Base-by-base conservation (phyloP, 305 asterid genomes). In the Fraxinus sp. region DNA sequence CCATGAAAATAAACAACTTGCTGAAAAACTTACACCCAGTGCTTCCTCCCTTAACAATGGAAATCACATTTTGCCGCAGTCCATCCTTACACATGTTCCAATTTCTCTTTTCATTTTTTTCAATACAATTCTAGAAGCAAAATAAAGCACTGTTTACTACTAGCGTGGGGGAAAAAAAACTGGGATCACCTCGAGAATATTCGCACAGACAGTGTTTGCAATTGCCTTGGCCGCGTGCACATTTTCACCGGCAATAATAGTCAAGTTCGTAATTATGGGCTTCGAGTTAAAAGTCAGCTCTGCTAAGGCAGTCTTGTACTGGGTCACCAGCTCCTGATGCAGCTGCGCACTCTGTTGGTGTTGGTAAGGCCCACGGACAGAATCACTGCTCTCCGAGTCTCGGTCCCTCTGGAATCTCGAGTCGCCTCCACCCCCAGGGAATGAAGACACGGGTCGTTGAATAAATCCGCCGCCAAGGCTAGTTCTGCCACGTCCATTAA, bases 221-320 rank as follows among this genome's bases (percentile, higher is more conserved):
- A 94, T 88, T 41, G 93, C 92, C 90, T 94, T 94, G 33, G 98
- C 94, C 18, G 95, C 97, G 20, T 87, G 88, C 82, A 89, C 74
- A 92, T 91, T 93, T 90, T 94, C 97, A 37, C 98, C 98, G 1
- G 98, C 98, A 55, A 94, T 94, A 77, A 94, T 94, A 44, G 98
- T 94, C 89, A 94, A 88, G 83, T 94, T 94, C 14, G 97, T 94
- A 77, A 94, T 94, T 20, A 94, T 94, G 6, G 98, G 98, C 86
- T 94, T 94, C 36, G 98, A 94, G 84, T 94, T 94, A 84, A 93
- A 90, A 18, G 97, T 94, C 46, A 94, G 89, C 90, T 93, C 97
- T 62, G 95, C 89, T 79, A 94, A 83, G 3, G 97, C 97, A 66
- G 93, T 88, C 92, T 86, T 92, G 90, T 94, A 94, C 90, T 92